Percentiles rank a stretch among this genome's conserved stretches.
Evolutionary conservation across 768 basidiomycete genomes (phyloP).

Genomic region (Butyriboletus loyo): DNA sequence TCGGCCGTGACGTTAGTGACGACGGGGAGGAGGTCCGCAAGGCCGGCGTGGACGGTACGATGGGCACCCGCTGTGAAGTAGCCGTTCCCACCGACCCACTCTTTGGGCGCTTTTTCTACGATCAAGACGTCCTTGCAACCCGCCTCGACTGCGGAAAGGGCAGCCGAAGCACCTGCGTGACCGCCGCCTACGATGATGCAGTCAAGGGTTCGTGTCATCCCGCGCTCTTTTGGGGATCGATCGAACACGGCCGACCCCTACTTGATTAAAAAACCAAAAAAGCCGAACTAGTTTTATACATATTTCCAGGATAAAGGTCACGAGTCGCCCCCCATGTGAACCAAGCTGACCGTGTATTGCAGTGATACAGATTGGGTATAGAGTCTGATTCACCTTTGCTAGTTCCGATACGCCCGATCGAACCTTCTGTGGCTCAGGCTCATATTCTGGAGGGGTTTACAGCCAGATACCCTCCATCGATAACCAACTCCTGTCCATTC

Average conservation of each 20-base stretch:
- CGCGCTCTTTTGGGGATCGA: neutral
- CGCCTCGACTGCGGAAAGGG: slow-evolving; percentile 54
- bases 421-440: slow-evolving; percentile 25
- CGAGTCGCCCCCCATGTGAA: neutral
- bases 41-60: slow-evolving; percentile 59
- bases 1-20: slow-evolving; percentile 47
- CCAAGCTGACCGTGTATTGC: neutral
- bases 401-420: neutral
- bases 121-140: slow-evolving; percentile 61
- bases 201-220: slow-evolving; percentile 37
- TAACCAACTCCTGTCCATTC: slow-evolving; percentile 74
- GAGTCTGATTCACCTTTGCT: neutral
- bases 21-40: slow-evolving; percentile 56
- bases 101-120: slow-evolving; percentile 60
- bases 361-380: neutral
- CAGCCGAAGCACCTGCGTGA: slow-evolving; percentile 66
- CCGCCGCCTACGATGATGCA: slow-evolving; percentile 66
- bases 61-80: slow-evolving; percentile 71
- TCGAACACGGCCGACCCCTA: neutral
- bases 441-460: slow-evolving; percentile 62
- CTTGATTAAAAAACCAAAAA: neutral
- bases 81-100: slow-evolving; percentile 69
- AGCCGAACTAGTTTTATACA: neutral
- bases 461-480: slow-evolving; percentile 72
- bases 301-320: neutral